Percentiles rank a stretch among this genome's conserved stretches.
Conservation (phyloP, 768 basidiomycete species). For the Trametes coccinea region DNA sequence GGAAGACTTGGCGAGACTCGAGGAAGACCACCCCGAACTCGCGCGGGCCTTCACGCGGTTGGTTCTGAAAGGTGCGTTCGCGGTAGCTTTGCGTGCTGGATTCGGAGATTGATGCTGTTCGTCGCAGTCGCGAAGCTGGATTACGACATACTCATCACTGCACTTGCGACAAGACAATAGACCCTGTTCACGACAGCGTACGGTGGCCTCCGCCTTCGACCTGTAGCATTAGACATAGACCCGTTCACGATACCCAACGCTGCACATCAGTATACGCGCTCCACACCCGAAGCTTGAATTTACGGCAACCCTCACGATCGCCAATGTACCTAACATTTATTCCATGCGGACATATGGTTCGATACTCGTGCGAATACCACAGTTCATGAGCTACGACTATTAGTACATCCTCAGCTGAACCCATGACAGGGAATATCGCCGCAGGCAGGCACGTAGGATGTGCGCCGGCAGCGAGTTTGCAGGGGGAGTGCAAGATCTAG, state of each 20-base stretch:
- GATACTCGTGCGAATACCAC: too few relatives aligned
- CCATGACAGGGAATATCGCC: too few relatives aligned
- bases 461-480: neutral
- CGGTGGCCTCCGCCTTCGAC: neutral
- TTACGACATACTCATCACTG: slow-evolving; percentile 59
- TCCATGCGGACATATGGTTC: too few relatives aligned
- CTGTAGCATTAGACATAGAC: slow-evolving; percentile 16
- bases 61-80: slow-evolving; percentile 65
- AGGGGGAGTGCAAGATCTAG: neutral
- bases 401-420: too few relatives aligned
- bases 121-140: slow-evolving; percentile 61
- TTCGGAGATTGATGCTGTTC: slow-evolving; percentile 21
- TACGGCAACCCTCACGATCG: too few relatives aligned
- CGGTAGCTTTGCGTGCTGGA: neutral
- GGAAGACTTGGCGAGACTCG: slow-evolving; percentile 58
- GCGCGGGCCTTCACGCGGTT: slow-evolving; percentile 66
- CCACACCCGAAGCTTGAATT: too few relatives aligned
- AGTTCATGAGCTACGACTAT: too few relatives aligned
- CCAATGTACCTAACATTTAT: too few relatives aligned
- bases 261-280: too few relatives aligned
- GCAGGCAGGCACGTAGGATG: neutral
- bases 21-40: slow-evolving; percentile 64
- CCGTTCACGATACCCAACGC: slow-evolving; percentile 5
- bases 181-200: neutral
- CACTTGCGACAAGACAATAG: slow-evolving; percentile 46